Evolutionary conservation across 1,284 basidiomycete species (phyloP), one percentile per base, ranked within the genome.

Genomic region (Cystobasidium sp.): DNA sequence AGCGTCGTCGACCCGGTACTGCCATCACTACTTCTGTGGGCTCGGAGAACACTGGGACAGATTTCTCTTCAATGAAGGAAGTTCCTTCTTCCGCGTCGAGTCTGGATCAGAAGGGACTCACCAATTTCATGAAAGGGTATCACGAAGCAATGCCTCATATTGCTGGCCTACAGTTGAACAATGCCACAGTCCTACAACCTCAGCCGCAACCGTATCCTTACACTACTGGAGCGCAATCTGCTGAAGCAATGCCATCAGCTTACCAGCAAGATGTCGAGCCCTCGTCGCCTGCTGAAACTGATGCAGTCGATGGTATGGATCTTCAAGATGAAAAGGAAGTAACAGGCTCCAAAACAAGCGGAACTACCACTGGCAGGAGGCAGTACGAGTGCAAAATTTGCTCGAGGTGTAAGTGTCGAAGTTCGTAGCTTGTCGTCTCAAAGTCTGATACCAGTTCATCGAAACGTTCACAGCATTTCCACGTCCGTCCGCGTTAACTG

Each of bases 371-470:
- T n/a, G 51, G 62, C 22, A 65, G 58, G 37, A 55, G 53, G 20
- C 18, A 66, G 53, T 73, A 73, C 31, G 62, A 65, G 31, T 73
- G 70, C 62, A 65, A 59, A 43, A 31, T 49, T 7, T 73, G 70
- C 22, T 14, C 12, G 6, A 52, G 70, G 58, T 56, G 70, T 73
- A 14, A 73, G 63, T 65, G 6, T 10, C n/a, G 10, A 9, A 12
- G 24, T 9, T 22, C 37, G 18, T 47, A n/a, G 47, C 56, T n/a
- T 51, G 14, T 6, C 14, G 16, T 14, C 5, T 22, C 14, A 14
- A 16, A 16, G 16, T 14, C 14, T 58, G 55, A 22, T 16, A 3
- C 14, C 14, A 58, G 14, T 22, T 5, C 24, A 58, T 31, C 18
- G 24, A 3, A 14, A 18, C 44, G 46, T 22, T 59, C 8, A 7